Evolutionary conservation across 352 stramenopile species (phyloP).

Genomic region (Phytophthora pini): DNA sequence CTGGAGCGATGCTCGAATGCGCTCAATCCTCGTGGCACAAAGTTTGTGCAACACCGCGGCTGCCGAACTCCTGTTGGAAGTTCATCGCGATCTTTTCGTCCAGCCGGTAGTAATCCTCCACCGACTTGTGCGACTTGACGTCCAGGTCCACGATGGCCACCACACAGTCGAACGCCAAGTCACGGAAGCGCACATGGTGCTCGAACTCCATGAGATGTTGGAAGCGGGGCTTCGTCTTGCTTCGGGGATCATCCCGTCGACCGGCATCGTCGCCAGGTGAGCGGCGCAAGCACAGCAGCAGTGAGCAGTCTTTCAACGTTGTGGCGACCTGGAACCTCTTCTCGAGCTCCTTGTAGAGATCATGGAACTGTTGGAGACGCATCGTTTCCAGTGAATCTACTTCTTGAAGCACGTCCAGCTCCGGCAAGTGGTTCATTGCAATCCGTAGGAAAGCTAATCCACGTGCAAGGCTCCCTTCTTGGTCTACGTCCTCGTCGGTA

Average conservation of each 20-base stretch:
- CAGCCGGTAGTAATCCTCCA: constrained; percentile 81
- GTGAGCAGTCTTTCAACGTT: constrained; percentile 86
- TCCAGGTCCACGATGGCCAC: constrained; percentile 88
- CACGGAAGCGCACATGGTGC: constrained; percentile 63
- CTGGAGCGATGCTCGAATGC: constrained; percentile 8
- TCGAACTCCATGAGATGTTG: constrained; percentile 77
- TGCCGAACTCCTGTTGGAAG: constrained; percentile 55
- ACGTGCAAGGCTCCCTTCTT: constrained; percentile 52
- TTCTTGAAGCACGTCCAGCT: constrained; percentile 43
- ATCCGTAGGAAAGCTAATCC: constrained; percentile 61
- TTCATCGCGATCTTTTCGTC: constrained; percentile 83
- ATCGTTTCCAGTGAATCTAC: constrained; percentile 49
- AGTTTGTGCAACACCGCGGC: constrained; percentile 33
- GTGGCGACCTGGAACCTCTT: constrained; percentile 85
- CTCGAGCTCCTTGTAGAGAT: constrained; percentile 65
- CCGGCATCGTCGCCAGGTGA: constrained; percentile 35
- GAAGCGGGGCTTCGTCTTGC: constrained; percentile 45
- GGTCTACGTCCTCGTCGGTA: constrained; percentile 49
- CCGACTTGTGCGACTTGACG: constrained; percentile 88
- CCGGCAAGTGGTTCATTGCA: constrained; percentile 49
- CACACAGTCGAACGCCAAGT: constrained; percentile 80
- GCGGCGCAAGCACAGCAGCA: constrained; percentile 75
- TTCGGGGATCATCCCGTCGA: constrained; percentile 11
- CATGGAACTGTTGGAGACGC: constrained; percentile 46
- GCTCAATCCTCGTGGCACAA: constrained; percentile 52